Conservation (phyloP, 768 basidiomycete genomes). For the Hysterangium stoloniferum region DNA sequence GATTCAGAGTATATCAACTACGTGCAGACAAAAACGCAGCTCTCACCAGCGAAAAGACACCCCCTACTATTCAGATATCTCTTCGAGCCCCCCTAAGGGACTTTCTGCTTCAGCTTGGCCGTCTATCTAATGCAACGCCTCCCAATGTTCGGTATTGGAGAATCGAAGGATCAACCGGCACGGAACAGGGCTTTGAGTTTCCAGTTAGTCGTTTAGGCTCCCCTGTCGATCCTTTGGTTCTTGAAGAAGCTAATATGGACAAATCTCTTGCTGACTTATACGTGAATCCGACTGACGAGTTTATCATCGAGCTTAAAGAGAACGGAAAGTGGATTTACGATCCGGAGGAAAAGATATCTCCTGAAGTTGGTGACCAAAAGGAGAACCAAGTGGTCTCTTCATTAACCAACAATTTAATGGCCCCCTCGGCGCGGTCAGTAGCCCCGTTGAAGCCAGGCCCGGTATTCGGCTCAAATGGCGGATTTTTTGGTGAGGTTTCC, state of each 20-base stretch:
- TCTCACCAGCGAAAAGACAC: background rate
- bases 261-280: constrained; percentile 3
- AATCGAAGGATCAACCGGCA: constrained; percentile 10
- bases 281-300: constrained; percentile 46
- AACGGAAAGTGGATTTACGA: constrained; percentile 54
- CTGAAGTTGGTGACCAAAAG: background rate
- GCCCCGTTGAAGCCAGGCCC: too few relatives aligned
- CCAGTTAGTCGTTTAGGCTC: constrained; percentile 11
- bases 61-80: constrained; percentile 1
- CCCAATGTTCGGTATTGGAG: constrained; percentile 16
- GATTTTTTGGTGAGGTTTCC: constrained; percentile 10
- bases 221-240: constrained; percentile 25
- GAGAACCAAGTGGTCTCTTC: too few relatives aligned
- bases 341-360: constrained; percentile 13
- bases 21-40: background rate
- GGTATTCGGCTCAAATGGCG: constrained; percentile 5
- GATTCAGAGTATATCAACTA: constrained; percentile 48
- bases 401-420: too few relatives aligned
- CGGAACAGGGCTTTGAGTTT: constrained; percentile 10
- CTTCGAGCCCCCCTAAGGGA: background rate
- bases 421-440: too few relatives aligned
- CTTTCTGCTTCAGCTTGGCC: background rate
- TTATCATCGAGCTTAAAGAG: constrained; percentile 69
- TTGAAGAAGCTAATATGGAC: constrained; percentile 37
- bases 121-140: background rate